Evolutionary conservation across 2,329 filamentous ascomycete species (phyloP).

Genomic region (Talaromyces piceae): DNA sequence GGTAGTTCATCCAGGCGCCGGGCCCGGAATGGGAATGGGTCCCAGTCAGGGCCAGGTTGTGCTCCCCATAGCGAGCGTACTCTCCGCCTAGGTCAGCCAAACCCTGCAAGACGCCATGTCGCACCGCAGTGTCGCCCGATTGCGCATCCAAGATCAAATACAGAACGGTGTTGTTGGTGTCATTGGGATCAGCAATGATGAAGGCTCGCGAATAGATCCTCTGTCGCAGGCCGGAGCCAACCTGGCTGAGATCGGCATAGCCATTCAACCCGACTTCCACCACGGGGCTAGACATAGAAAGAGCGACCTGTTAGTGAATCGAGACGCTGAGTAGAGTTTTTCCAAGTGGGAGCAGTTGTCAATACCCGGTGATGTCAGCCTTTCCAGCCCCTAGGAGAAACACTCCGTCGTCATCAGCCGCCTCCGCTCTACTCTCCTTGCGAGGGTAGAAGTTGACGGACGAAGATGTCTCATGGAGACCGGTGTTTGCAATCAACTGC

Average conservation of each 20-base stretch:
- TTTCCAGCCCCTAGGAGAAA: constrained; percentile 64
- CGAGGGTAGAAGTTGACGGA: neutral
- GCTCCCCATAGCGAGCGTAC: constrained; percentile 66
- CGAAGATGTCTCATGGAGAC: constrained; percentile 6
- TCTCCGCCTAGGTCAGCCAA: constrained; percentile 61
- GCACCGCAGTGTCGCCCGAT: constrained; percentile 80
- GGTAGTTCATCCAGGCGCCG: constrained; percentile 89
- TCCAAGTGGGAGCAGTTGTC: neutral
- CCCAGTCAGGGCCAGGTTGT: constrained; percentile 82
- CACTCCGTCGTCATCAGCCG: constrained; percentile 31
- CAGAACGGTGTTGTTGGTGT: constrained; percentile 65
- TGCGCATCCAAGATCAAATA: constrained; percentile 84
- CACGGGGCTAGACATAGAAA: constrained; percentile 53
- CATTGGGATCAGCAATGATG: constrained; percentile 64
- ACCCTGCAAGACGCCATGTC: constrained; percentile 76
- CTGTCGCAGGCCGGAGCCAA: constrained; percentile 77
- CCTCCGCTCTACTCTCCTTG: neutral
- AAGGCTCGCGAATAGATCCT: constrained; percentile 84
- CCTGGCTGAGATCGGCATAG: constrained; percentile 78
- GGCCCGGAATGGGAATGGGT: constrained; percentile 91
- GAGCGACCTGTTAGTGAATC: neutral
- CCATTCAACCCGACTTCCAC: constrained; percentile 89
- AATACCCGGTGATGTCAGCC: constrained; percentile 63
- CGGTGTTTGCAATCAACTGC: constrained; percentile 23
- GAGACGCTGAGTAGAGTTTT: neutral